Conservation (phyloP, 2,329 filamentous ascomycete genomes). For the Fusarium dimerum region DNA sequence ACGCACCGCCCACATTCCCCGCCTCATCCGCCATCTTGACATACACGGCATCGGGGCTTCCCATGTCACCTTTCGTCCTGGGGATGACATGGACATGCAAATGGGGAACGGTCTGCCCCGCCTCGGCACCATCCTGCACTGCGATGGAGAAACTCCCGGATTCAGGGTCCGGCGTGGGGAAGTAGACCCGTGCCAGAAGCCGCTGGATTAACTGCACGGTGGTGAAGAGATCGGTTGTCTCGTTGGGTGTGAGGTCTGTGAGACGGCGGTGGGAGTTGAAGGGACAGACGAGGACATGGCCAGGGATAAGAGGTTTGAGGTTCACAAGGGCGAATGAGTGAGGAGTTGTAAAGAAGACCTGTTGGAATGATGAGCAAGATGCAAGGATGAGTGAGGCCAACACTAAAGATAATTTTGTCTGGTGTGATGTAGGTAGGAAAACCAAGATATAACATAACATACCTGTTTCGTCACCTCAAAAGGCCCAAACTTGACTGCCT, state of each 20-base stretch:
- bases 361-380: conserved; percentile 6
- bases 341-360: conserved; percentile 86
- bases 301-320: conserved; percentile 89
- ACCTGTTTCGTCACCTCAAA: conserved; percentile 78
- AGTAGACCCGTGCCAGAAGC: conserved; percentile 66
- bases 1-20: conserved; percentile 74
- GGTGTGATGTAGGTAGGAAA: not conserved
- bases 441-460: conserved; percentile 20
- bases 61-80: conserved; percentile 58
- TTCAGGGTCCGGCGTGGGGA: conserved; percentile 50
- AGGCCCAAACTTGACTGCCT: conserved; percentile 66
- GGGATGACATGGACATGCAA: conserved; percentile 93
- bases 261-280: conserved; percentile 69
- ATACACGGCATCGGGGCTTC: conserved; percentile 71
- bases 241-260: conserved; percentile 68
- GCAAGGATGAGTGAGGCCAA: not conserved
- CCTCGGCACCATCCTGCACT: conserved; percentile 87
- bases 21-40: conserved; percentile 79
- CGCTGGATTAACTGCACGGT: conserved; percentile 80
- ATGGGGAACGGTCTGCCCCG: conserved; percentile 92
- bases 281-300: conserved; percentile 90
- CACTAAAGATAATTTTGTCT: not conserved
- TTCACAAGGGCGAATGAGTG: conserved; percentile 90
- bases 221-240: conserved; percentile 81
- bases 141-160: conserved; percentile 87